Evolutionary conservation across 208 protist species (phyloP).

Genomic region (Trypanosoma vivax): DNA sequence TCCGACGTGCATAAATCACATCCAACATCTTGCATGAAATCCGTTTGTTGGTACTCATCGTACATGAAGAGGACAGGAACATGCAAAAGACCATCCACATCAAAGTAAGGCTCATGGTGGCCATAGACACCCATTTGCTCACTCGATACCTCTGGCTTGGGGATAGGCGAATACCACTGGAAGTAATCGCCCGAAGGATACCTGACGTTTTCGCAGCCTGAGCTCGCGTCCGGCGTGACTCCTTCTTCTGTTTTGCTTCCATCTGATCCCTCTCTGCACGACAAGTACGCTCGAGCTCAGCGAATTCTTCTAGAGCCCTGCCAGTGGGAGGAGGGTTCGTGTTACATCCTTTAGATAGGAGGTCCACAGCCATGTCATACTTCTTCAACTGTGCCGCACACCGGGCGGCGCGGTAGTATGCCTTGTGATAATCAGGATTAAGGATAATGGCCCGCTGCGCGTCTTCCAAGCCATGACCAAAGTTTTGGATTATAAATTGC

Average conservation of each 20-base stretch:
- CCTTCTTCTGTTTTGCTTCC: slow-evolving; percentile 28
- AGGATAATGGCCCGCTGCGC: slow-evolving; percentile 76
- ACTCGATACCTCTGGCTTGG: slow-evolving; percentile 58
- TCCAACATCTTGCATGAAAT: slow-evolving; percentile 89
- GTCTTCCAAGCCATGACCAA: slow-evolving; percentile 75
- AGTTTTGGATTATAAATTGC: slow-evolving; percentile 86
- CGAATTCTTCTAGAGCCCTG: slow-evolving; percentile 37
- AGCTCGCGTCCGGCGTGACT: slow-evolving; percentile 22
- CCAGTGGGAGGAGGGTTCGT: slow-evolving; percentile 29
- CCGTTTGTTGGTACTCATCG: slow-evolving; percentile 88
- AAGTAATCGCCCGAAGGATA: slow-evolving; percentile 58
- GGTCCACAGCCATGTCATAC: slow-evolving; percentile 58
- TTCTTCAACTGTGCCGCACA: slow-evolving; percentile 65
- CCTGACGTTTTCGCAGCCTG: slow-evolving; percentile 57
- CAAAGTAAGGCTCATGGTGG: slow-evolving; percentile 70
- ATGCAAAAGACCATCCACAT: slow-evolving; percentile 60
- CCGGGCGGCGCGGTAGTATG: slow-evolving; percentile 80
- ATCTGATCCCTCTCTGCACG: slow-evolving; percentile 16
- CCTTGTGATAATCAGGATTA: slow-evolving; percentile 74
- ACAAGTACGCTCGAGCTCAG: slow-evolving; percentile 41
- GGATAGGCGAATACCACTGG: slow-evolving; percentile 48
- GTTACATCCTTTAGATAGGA: slow-evolving; percentile 42
- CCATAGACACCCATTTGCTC: slow-evolving; percentile 84
- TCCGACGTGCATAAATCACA: slow-evolving; percentile 63
- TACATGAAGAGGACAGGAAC: slow-evolving; percentile 93